Evolutionary conservation across 2,329 filamentous ascomycete species (phyloP), one percentile per base, ranked within the genome.

Genomic region (Fusarium albidum): DNA sequence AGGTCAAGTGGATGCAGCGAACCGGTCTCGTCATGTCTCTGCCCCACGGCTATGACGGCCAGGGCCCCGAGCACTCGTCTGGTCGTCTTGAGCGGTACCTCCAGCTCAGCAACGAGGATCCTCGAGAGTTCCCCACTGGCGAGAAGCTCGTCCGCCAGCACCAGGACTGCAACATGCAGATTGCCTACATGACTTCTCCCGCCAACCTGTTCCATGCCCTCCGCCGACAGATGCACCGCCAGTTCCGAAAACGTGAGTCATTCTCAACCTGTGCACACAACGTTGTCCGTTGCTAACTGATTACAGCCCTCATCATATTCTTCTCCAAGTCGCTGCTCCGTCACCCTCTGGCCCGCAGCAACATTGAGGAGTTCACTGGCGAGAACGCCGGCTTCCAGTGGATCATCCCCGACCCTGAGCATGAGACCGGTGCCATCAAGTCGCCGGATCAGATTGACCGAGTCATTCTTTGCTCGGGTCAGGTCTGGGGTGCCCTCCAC

Each of bases 81-180:
- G 95, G 92, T 54, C 91, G 95, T 75, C 90, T 99, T 77, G 95
- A 99, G 81, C 90, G 95, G 69, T 99, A 96, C 79, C 84, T 99
- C 61, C 95, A 98, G 77, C 87, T 99, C 55, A 95, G 90, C 79
- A 98, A 98, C 77, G 95, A 99, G 75, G 95, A 99, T 71, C 93
- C 95, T 50, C 91, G 95, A 61, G 85, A 95, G 68, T 99, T 92
- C 87, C 95, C 95, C 46, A 82, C 86, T 2, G 81, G 84, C 27
- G 92, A 96, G 64, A 97, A 95, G 82, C 86, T 98, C 56, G 88
- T 96, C 49, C 92, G 95, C 66, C 95, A 98, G 78, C 95, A 99
- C 81, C 95, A 99, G 80, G 95, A 99, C 79, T 96, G 92, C 83
- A 99, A 99, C 81, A 96, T 99, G 87, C 95, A 99, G 80, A 90